These are phyloP conservation scores for Secale cereale DNA, from an alignment of 176 grass and related monocot species.

Conservation along the genomic window DNA sequence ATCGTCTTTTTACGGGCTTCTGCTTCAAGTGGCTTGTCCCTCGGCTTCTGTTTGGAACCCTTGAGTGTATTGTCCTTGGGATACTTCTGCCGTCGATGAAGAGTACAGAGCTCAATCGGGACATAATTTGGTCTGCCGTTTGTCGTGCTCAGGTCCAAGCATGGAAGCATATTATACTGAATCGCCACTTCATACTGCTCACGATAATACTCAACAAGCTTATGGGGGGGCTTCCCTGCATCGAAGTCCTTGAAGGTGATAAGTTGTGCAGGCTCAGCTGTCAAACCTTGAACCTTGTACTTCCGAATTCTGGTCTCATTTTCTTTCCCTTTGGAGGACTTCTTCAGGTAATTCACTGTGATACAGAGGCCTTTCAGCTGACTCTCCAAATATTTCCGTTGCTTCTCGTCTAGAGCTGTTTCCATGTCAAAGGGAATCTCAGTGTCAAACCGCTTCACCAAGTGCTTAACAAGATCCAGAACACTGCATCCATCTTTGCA, in stretches of 20 bases:
- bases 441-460: not conserved
- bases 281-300: slow-evolving; percentile 43
- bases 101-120: slow-evolving; percentile 42
- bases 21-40: not conserved
- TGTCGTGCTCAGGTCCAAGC: slow-evolving; percentile 47
- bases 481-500: slow-evolving; percentile 18
- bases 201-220: slow-evolving; percentile 29
- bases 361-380: slow-evolving; percentile 37
- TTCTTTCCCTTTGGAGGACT: not conserved
- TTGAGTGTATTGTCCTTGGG: slow-evolving; percentile 3
- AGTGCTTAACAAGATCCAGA: slow-evolving; percentile 14
- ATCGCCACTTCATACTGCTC: slow-evolving; percentile 10
- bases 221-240: not conserved
- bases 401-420: not conserved
- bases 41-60: not conserved
- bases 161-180: slow-evolving; percentile 31
- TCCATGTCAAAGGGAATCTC: not conserved
- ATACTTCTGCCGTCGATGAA: slow-evolving; percentile 40
- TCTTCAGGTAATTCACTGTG: slow-evolving; percentile 34
- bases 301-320: slow-evolving; percentile 29
- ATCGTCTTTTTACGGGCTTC: not conserved
- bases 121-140: slow-evolving; percentile 36
- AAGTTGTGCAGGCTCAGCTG: not conserved
- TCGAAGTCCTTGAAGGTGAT: slow-evolving; percentile 36
- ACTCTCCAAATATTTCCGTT: not conserved